Evolutionary conservation across 805 yeast species (phyloP), one percentile per base, ranked within the genome.

Genomic region (Candida chauliodis): DNA sequence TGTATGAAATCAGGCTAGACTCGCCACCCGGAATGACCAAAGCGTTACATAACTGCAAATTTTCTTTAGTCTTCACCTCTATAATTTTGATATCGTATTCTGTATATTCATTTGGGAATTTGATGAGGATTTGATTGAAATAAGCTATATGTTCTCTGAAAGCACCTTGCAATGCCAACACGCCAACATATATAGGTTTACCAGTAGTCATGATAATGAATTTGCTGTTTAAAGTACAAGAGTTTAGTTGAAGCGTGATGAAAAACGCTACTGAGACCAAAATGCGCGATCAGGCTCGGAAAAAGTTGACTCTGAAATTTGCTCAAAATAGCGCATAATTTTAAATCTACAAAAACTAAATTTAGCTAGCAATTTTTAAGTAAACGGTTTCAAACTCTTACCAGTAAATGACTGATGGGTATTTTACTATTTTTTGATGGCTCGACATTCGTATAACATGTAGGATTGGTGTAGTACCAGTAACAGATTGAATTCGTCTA

Each of bases 131-230:
- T 13, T 51, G 43, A 13, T 67, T 51, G 28, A 84, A 59, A 49
- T 73, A 77, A 2, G 64, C 56, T 5, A 80, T 59, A 53, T 84
- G 95, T 51, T 84, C 95, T 13, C 63, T 55, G 52, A 83, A 85
- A 0, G 93, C 90, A 5, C 95, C 95, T 53, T 84, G 95, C 14
- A 84, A 68, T 0, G 91, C 85, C 37, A 85, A 58, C 1, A 85
- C 89, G 3, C 95, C 95, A 8, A 84, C 66, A 3, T 51, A 55
- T 11, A 57, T 24, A 5, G 36, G 21, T 37, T 36, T 40, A 4
- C 39, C 29, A 3, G 40, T 43, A 3, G 51, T 44, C 52, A 51
- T 50, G n/a, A n/a, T n/a, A n/a, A n/a, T n/a, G n/a, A n/a, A n/a
- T n/a, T n/a, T n/a, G n/a, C n/a, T n/a, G n/a, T 18, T 11, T 35